phyloP scores from a whole-genome alignment of 2,329 filamentous ascomycete genomes.

The Talaromyces rugulosus region DNA sequence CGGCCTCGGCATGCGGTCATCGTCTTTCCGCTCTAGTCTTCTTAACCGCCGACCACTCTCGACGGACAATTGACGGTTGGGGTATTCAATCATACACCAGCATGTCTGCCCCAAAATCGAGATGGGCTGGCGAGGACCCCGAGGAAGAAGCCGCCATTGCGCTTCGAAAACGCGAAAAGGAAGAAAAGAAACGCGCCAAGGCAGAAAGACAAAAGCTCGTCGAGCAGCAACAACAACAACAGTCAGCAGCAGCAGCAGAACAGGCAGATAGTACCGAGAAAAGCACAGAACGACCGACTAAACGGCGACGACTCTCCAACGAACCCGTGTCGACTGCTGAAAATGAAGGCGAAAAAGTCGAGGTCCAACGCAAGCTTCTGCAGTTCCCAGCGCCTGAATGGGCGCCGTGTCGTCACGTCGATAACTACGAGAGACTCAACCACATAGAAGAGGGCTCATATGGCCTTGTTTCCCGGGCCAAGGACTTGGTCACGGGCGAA shows the following conservation, averaged over 20 bases:
- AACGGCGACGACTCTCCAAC: slow-evolving; percentile 60
- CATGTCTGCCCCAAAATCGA: slow-evolving; percentile 66
- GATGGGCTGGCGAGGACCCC: slow-evolving; percentile 84
- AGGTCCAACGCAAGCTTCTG: slow-evolving; percentile 53
- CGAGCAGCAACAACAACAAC: slow-evolving; percentile 42
- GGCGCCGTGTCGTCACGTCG: slow-evolving; percentile 70
- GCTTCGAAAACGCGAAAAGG: slow-evolving; percentile 73
- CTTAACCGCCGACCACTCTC: background rate
- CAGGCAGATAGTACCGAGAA: slow-evolving; percentile 14
- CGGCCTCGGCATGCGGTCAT: slow-evolving; percentile 14
- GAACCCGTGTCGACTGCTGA: slow-evolving; percentile 22
- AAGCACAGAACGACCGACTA: slow-evolving; percentile 49
- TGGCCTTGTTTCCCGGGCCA: slow-evolving; percentile 85
- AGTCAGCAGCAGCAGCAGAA: slow-evolving; percentile 12
- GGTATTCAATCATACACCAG: slow-evolving; percentile 10
- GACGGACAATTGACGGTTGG: no score
- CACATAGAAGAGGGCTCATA: slow-evolving; percentile 98
- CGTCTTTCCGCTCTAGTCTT: background rate
- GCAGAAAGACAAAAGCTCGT: slow-evolving; percentile 71
- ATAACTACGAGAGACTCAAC: slow-evolving; percentile 88
- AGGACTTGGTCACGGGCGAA: slow-evolving; percentile 66
- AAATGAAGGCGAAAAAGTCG: slow-evolving; percentile 21
- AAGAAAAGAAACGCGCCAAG: slow-evolving; percentile 81
- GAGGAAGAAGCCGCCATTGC: slow-evolving; percentile 67
- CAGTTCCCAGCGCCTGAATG: slow-evolving; percentile 67